These are phyloP conservation scores for Closterium sp. DNA, from an alignment of 139 green algal genomes.

Conservation along the genomic window DNA sequence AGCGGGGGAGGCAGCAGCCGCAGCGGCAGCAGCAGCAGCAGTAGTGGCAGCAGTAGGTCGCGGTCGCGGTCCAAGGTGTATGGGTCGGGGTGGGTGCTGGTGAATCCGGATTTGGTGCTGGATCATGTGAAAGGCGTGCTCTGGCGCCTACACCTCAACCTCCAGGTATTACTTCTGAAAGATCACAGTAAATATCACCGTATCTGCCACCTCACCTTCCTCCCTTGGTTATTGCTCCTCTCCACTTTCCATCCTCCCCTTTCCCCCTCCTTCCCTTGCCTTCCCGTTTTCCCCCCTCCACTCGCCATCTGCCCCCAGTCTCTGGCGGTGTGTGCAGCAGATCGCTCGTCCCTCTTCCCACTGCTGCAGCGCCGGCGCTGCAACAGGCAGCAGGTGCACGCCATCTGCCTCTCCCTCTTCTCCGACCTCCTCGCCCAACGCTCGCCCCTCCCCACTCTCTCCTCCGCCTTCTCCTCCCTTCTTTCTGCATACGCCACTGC, in stretches of 20 bases:
- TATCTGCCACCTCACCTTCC: too few relatives aligned
- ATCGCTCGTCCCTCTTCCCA: neutral
- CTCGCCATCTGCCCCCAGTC: neutral
- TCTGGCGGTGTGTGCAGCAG: neutral
- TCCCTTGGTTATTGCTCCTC: neutral
- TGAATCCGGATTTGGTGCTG: constrained; percentile 41
- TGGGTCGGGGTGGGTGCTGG: constrained; percentile 40
- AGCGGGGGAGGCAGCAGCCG: neutral
- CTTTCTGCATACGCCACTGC: neutral
- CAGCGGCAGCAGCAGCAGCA: neutral
- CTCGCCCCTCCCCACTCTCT: neutral
- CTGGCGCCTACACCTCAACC: constrained; percentile 38
- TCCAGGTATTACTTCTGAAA: constrained; percentile 1
- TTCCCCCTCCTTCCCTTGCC: too few relatives aligned
- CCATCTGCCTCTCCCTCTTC: neutral
- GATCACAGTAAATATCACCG: too few relatives aligned
- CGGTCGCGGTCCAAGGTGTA: constrained; percentile 23
- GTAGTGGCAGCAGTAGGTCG: neutral
- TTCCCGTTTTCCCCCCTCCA: too few relatives aligned
- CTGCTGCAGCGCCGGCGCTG: neutral
- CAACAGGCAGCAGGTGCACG: neutral
- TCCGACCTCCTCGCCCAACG: neutral
- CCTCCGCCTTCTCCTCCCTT: neutral
- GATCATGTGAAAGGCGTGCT: constrained; percentile 35
- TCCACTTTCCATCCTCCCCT: neutral